Base-by-base conservation (phyloP, 2,329 filamentous ascomycete genomes). In the Penicillium sp. region DNA sequence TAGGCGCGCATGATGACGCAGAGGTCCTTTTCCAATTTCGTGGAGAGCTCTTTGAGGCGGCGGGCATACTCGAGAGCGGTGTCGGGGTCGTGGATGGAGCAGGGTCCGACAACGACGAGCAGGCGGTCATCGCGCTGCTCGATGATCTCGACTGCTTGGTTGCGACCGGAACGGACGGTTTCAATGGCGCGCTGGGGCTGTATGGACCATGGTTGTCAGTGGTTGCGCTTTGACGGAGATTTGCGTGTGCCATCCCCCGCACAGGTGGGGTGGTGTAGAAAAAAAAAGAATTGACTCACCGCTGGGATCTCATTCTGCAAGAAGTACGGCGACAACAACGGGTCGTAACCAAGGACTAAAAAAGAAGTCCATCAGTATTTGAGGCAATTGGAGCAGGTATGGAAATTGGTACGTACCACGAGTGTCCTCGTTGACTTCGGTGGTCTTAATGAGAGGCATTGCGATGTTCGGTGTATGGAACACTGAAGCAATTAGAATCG, bases 1-100 rank as follows among this genome's bases (percentile, higher is more conserved):
- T 99, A 99, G 67, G 91, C 90, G 63, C 93, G 89, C 93, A 99
- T 99, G 66, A 99, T 85, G 70, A 99, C 88, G 71, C 85, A 85
- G 39, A 99, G 80, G 69, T 97, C 91, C 62, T 83, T 78, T 54
- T 84, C 83, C 55, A 96, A 84, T 78, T 87, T 89, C 57, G 87
- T 82, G 52, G 90, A 82, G 40, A 96, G 77, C 45, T 78, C 75
- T 75, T 89, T 87, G 41, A 99, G 81, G 49, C 86, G 83, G 55
- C 80, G 75, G 69, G 87, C 89, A 79, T 99, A 99, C 72, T 96
- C 90, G 62, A 95, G 78, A 34, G 93, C 93, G 12, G 84, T 84
- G 41, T 79, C 83, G 8, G 93, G 93, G 74, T 99, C 93, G 77
- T 99, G 93, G 68, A 99, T 92, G 25, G 91, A 96, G 79, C 93